Evolutionary conservation across 2,329 filamentous ascomycete genomes (phyloP).

Genomic region (Calonectria montana): DNA sequence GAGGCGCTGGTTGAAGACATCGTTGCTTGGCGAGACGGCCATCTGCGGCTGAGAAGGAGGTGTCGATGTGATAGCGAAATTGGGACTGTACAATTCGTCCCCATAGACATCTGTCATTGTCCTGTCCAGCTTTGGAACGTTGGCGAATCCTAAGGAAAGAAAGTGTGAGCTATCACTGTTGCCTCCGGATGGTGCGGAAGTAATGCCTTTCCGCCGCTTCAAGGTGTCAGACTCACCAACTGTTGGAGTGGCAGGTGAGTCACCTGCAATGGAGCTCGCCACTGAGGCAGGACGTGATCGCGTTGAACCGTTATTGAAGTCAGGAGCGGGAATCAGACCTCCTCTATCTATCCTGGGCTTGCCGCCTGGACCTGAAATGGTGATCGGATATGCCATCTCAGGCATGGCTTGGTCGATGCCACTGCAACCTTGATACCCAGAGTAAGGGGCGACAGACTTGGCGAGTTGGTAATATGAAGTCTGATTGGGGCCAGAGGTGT

Average conservation of each 20-base stretch:
- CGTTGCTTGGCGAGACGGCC: constrained; percentile 61
- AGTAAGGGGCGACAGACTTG: constrained; percentile 58
- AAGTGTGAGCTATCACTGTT: constrained; percentile 65
- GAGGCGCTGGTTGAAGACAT: constrained; percentile 79
- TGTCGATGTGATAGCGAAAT: constrained; percentile 68
- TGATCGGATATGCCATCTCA: constrained; percentile 54
- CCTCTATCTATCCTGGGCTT: constrained; percentile 55
- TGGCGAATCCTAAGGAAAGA: constrained; percentile 60
- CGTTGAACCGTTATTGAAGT: constrained; percentile 54
- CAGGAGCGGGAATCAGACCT: constrained; percentile 58
- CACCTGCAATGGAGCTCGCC: constrained; percentile 67
- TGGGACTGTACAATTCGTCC: constrained; percentile 86
- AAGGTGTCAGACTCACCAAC: constrained; percentile 61
- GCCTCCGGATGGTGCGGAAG: constrained; percentile 5
- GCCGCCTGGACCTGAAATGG: constrained; percentile 50
- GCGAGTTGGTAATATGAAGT: constrained; percentile 58
- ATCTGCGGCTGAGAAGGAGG: constrained; percentile 60
- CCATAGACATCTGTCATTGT: constrained; percentile 88
- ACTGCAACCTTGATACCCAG: constrained; percentile 52
- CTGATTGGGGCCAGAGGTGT: constrained; percentile 29
- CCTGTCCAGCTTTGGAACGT: constrained; percentile 81
- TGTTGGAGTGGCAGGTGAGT: constrained; percentile 70
- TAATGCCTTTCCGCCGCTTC: constrained; percentile 66
- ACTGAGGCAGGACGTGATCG: constrained; percentile 66
- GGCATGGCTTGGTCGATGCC: constrained; percentile 51